Base-by-base conservation (phyloP, 108 stramenopile genomes). In the Skeletonema grethae region DNA sequence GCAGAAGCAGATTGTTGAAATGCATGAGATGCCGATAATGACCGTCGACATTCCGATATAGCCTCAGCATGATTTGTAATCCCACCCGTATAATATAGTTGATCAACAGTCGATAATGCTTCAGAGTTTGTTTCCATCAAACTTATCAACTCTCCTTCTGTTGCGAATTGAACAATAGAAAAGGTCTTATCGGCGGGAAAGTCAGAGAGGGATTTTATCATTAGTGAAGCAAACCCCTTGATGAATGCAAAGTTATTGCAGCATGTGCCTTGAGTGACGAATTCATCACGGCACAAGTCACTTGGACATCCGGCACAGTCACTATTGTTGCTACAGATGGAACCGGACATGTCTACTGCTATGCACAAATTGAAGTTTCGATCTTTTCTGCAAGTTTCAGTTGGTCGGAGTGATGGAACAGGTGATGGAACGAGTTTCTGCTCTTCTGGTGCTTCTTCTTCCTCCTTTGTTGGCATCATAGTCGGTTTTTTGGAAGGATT, bases 31-130 rank as follows among this genome's bases (percentile, higher is more conserved):
- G 16, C 46, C 46, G 18, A 18, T 48, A 48, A 48, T 6, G 22
- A 15, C 59, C 20, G 34, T n/a, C 59, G 59, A 60, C 59, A 60
- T n/a, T n/a, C 59, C 0, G 34, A 15, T 30, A 60, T 60, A 30
- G 59, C 59, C 34, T 34, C 35, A 15, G 59, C 59, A 34, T 60
- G 59, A 16, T 60, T 79, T 10, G 77, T 79, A 2, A 58, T 11
- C 12, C 77, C 77, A 13, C 77, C 77, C 0, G 70, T 53, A 16
- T 55, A 79, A 0, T 31, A 38, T 29, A 79, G 57, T 3, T 43
- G n/a, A 32, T 63, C 60, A 28, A 34, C 30, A 31, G 29, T 60
- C 4, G 59, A 60, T 35, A 24, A 6, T n/a, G 59, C 35, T 15
- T 60, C 59, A 10, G 5, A 4, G 13, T n/a, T 34, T 16, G 59